Percentiles rank a stretch among this genome's conserved stretches.
phyloP scores from a whole-genome alignment of 1,139 yeast genomes.

The Nematodospora anomalae region DNA sequence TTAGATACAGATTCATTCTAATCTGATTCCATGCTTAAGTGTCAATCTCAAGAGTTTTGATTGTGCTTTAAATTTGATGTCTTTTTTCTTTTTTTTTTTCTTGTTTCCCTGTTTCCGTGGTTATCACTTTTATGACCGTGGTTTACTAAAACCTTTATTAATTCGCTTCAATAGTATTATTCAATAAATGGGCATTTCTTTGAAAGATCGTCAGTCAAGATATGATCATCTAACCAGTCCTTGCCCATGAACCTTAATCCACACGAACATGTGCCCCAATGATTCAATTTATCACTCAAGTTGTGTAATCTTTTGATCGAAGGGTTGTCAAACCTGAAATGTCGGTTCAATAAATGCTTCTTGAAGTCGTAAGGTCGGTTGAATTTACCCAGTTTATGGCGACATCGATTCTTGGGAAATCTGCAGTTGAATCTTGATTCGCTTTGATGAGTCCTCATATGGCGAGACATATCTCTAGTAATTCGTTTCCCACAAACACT shows the following conservation, averaged over 20 bases:
- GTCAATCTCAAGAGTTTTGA: too few species aligned
- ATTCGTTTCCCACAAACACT: conserved; percentile 58
- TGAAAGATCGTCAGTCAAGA: conserved; percentile 33
- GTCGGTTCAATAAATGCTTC: conserved; percentile 64
- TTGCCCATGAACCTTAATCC: conserved; percentile 51
- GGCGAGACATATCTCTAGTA: conserved; percentile 63
- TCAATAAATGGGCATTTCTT: conserved; percentile 33
- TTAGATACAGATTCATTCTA: too few species aligned
- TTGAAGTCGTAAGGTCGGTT: conserved; percentile 71
- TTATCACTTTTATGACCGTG: too few species aligned
- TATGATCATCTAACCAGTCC: conserved; percentile 60
- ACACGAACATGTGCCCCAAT: conserved; percentile 59
- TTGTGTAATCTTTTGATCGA: conserved; percentile 51
- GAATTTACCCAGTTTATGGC: conserved; percentile 62
- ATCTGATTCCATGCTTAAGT: too few species aligned
- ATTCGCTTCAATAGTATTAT: too few species aligned
- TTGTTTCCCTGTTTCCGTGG: too few species aligned
- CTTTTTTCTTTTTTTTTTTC: too few species aligned
- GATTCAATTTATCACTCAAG: conserved; percentile 52
- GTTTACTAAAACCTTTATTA: too few species aligned
- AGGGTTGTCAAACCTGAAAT: conserved; percentile 55
- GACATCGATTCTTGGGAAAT: conserved; percentile 55
- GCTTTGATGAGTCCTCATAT: conserved; percentile 61
- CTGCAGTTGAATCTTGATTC: conserved; percentile 60
- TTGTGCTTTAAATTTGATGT: too few species aligned